These are phyloP conservation scores for Yamadazyma atlantica DNA, from an alignment of 1,139 yeast genomes.

Conservation along the genomic window DNA sequence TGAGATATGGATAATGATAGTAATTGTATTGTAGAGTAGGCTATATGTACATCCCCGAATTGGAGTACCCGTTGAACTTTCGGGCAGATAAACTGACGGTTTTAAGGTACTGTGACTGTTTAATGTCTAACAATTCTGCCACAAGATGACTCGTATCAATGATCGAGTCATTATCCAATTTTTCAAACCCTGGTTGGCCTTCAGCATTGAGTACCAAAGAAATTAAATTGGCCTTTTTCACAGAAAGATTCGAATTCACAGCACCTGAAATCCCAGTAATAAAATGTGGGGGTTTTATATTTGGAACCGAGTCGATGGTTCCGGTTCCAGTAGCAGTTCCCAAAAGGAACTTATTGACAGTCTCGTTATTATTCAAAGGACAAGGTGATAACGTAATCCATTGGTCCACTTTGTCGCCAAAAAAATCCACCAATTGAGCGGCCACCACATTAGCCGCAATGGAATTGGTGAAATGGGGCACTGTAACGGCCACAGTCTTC, in stretches of 20 bases:
- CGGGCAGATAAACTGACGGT: slow-evolving; percentile 31
- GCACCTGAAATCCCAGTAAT: slow-evolving; percentile 54
- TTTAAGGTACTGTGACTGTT: slow-evolving; percentile 20
- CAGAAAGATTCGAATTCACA: slow-evolving; percentile 28
- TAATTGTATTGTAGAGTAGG: background rate
- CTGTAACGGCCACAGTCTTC: slow-evolving; percentile 18
- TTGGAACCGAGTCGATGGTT: slow-evolving; percentile 24
- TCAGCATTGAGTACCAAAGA: slow-evolving; percentile 49
- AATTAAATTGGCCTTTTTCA: slow-evolving; percentile 13
- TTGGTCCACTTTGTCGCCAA: slow-evolving; percentile 11
- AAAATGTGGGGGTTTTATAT: slow-evolving; percentile 53
- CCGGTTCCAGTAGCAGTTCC: slow-evolving; percentile 17
- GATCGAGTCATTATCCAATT: slow-evolving; percentile 37
- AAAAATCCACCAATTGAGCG: slow-evolving; percentile 16
- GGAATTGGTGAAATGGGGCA: slow-evolving; percentile 34
- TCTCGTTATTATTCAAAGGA: slow-evolving; percentile 29
- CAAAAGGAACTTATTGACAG: slow-evolving; percentile 26
- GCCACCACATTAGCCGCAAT: slow-evolving; percentile 35
- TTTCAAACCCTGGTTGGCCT: slow-evolving; percentile 59
- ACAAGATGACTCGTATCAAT: slow-evolving; percentile 31
- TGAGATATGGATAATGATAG: no score
- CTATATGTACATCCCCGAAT: slow-evolving; percentile 41
- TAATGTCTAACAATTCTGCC: slow-evolving; percentile 15
- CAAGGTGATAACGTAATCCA: slow-evolving; percentile 41
- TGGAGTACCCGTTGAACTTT: slow-evolving; percentile 35